phyloP scores from a whole-genome alignment of 169 alveolate genomes.

The Plasmodium billcollinsi region DNA sequence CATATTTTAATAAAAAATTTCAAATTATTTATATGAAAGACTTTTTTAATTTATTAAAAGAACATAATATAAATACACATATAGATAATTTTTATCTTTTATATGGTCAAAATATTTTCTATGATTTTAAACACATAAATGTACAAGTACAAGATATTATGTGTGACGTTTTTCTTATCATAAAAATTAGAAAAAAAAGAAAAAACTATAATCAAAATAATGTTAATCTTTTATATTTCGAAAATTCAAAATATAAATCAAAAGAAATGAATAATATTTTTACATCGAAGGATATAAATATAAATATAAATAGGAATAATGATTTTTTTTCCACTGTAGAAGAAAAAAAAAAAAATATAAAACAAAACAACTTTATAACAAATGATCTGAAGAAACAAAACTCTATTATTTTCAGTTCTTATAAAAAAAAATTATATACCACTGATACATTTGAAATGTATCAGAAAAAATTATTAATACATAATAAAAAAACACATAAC shows the following conservation, averaged over 20 bases:
- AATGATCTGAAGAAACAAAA: too few species aligned
- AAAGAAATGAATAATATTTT: too few species aligned
- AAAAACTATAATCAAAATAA: not conserved
- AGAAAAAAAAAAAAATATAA: not conserved
- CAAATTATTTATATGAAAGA: constrained; percentile 9
- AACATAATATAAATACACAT: not conserved
- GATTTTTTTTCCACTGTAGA: not conserved
- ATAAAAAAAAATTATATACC: not conserved
- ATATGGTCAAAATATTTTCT: not conserved
- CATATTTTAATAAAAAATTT: constrained; percentile 8
- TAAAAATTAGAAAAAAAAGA: constrained; percentile 20
- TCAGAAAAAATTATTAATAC: constrained; percentile 23
- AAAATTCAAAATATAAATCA: too few species aligned
- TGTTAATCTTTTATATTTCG: not conserved
- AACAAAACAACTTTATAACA: not conserved
- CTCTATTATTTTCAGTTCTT: too few species aligned
- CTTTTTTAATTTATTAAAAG: not conserved
- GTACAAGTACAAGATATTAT: constrained; percentile 17
- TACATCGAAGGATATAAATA: not conserved
- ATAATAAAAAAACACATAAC: constrained; percentile 11
- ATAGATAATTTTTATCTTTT: constrained; percentile 9
- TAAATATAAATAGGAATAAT: not conserved
- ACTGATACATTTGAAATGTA: constrained; percentile 10
- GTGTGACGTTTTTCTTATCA: constrained; percentile 23
- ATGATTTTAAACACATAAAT: not conserved